Conservation (phyloP, 257 asterid genomes). For the Solanum virginianum region DNA sequence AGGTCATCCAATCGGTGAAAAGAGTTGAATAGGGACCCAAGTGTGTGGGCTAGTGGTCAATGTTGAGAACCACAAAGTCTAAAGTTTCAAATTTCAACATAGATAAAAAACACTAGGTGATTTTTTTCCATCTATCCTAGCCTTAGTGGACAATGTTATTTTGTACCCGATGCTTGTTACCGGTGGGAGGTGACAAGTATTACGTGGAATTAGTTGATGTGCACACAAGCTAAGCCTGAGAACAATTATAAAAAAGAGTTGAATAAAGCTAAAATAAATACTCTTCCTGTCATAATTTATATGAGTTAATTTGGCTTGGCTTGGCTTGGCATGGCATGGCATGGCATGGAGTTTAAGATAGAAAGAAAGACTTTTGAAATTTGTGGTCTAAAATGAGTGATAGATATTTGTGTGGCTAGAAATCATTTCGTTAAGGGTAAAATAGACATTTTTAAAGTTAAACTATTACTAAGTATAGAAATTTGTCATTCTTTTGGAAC, state of each 20-base stretch:
- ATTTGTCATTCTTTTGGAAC: no score
- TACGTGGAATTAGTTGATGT: not conserved
- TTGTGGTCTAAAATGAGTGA: no score
- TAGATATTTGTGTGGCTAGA: no score
- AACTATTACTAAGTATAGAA: no score
- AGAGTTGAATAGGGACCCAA: not conserved
- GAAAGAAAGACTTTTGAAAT: no score
- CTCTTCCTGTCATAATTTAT: no score
- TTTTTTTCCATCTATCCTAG: not conserved
- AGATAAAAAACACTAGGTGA: not conserved
- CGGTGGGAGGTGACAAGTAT: not conserved
- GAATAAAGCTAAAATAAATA: not conserved
- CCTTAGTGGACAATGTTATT: not conserved
- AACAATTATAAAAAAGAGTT: not conserved
- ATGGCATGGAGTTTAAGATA: no score
- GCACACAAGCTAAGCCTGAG: not conserved
- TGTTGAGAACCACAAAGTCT: not conserved
- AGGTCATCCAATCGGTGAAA: not conserved
- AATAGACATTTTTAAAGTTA: no score
- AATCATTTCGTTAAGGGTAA: no score
- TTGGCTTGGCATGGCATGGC: no score
- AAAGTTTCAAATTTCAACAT: not conserved
- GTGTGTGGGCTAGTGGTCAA: not conserved
- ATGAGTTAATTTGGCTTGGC: no score
- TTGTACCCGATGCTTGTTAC: not conserved